Conservation (phyloP, 2,329 filamentous ascomycete genomes). For the Calonectria fujianensis region DNA sequence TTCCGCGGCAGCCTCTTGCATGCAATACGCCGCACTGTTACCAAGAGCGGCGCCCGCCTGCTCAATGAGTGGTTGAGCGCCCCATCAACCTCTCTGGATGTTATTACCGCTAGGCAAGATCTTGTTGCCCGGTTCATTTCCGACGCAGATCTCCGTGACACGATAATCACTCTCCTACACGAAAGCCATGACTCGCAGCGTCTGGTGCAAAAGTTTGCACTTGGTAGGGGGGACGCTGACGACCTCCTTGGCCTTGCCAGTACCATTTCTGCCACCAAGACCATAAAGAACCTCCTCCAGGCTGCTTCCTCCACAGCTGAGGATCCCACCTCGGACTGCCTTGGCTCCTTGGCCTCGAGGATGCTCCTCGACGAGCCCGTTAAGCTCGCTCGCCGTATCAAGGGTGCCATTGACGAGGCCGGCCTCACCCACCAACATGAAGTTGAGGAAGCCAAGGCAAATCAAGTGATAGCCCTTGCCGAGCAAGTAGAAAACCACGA, state of each 20-base stretch:
- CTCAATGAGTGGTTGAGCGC: conserved; percentile 91
- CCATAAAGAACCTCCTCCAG: conserved; percentile 73
- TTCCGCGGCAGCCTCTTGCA: conserved; percentile 91
- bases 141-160: conserved; percentile 80
- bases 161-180: conserved; percentile 80
- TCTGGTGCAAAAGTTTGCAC: conserved; percentile 93
- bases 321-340: conserved; percentile 57
- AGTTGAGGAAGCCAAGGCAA: conserved; percentile 82
- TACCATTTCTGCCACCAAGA: conserved; percentile 84
- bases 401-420: conserved; percentile 91
- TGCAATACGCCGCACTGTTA: conserved; percentile 91
- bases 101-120: conserved; percentile 87
- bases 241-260: conserved; percentile 89
- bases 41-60: conserved; percentile 90
- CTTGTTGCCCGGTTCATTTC: conserved; percentile 85
- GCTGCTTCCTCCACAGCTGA: conserved; percentile 45
- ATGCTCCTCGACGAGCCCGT: conserved; percentile 81
- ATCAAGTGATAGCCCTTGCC: conserved; percentile 82
- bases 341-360: conserved; percentile 70
- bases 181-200: conserved; percentile 90
- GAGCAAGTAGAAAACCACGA: conserved; percentile 82
- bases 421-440: conserved; percentile 88
- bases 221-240: conserved; percentile 93
- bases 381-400: conserved; percentile 82
- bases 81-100: conserved; percentile 88